These are phyloP conservation scores for Moesziomyces globuligerus DNA, from an alignment of 1,284 basidiomycete species.

Conservation along the genomic window DNA sequence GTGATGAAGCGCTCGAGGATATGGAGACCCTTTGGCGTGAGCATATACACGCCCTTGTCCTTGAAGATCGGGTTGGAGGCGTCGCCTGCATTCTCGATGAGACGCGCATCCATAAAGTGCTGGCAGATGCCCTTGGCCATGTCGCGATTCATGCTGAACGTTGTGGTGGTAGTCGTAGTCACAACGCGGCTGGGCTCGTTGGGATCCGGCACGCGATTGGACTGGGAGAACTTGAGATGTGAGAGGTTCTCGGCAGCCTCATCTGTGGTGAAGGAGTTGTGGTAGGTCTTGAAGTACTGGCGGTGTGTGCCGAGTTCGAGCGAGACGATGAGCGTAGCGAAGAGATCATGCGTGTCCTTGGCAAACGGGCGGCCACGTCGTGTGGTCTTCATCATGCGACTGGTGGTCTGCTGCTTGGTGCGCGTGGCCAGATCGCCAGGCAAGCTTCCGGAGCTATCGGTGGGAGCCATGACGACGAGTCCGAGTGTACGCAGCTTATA, in stretches of 20 bases:
- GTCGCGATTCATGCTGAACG: constrained; percentile 98
- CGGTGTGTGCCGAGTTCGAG: constrained; percentile 88
- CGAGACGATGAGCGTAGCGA: constrained; percentile 94
- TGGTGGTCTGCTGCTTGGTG: constrained; percentile 60
- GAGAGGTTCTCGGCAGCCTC: constrained; percentile 93
- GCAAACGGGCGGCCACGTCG: constrained; percentile 57
- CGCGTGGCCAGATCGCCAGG: constrained; percentile 46
- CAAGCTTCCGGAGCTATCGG: constrained; percentile 45
- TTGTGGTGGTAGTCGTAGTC: constrained; percentile 98
- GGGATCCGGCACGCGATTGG: constrained; percentile 95
- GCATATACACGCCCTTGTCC: constrained; percentile 92
- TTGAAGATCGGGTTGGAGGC: constrained; percentile 88
- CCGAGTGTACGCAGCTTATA: constrained; percentile 8
- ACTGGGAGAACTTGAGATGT: constrained; percentile 97
- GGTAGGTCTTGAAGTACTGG: constrained; percentile 93
- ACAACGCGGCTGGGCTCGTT: constrained; percentile 95
- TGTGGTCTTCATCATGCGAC: constrained; percentile 65
- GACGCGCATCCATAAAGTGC: constrained; percentile 97
- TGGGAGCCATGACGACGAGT: constrained; percentile 27
- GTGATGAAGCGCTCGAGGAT: constrained; percentile 98
- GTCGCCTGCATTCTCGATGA: constrained; percentile 96
- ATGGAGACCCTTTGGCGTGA: constrained; percentile 97
- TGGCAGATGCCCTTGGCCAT: constrained; percentile 99
- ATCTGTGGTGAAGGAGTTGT: constrained; percentile 95
- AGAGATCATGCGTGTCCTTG: constrained; percentile 94